These are phyloP conservation scores for Boletellus ananiceps DNA, from an alignment of 768 basidiomycete genomes.

Conservation along the genomic window DNA sequence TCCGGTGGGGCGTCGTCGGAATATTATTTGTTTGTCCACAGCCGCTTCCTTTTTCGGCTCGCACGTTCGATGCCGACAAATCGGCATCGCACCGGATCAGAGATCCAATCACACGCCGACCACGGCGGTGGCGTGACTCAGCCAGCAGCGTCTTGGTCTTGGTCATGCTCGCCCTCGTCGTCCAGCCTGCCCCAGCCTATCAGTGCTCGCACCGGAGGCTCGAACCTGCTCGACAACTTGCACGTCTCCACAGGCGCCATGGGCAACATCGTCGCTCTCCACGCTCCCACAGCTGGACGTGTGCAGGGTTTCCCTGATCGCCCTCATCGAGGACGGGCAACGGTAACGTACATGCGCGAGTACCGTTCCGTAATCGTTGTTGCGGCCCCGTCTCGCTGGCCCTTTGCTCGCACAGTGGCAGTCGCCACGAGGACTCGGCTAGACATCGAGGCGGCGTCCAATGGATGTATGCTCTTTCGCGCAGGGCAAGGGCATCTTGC, in stretches of 20 bases:
- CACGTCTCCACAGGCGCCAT: slow-evolving; percentile 62
- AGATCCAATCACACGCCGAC: not conserved
- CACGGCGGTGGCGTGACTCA: too few relatives aligned
- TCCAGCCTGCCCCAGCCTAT: slow-evolving; percentile 85
- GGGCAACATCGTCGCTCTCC: not conserved
- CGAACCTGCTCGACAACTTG: slow-evolving; percentile 66
- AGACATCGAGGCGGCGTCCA: slow-evolving; percentile 89
- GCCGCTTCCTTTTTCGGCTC: slow-evolving; percentile 18
- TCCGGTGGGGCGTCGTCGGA: not conserved
- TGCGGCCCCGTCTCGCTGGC: not conserved
- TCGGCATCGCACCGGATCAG: too few relatives aligned
- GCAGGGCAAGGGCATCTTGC: slow-evolving; percentile 72
- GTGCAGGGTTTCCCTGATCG: slow-evolving; percentile 87
- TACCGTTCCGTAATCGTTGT: slow-evolving; percentile 21
- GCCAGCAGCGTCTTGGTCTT: too few relatives aligned
- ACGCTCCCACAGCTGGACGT: not conserved
- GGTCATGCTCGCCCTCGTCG: slow-evolving; percentile 25
- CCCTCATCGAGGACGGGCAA: slow-evolving; percentile 87
- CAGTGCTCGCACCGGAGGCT: too few relatives aligned
- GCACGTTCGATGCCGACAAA: slow-evolving; percentile 24
- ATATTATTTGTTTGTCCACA: not conserved
- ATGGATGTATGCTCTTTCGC: slow-evolving; percentile 97
- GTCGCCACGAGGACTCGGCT: slow-evolving; percentile 86
- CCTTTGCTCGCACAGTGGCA: slow-evolving; percentile 32
- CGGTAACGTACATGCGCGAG: slow-evolving; percentile 90